Base-by-base conservation (phyloP, 108 stramenopile species). In the Cyclotella atomus region DNA sequence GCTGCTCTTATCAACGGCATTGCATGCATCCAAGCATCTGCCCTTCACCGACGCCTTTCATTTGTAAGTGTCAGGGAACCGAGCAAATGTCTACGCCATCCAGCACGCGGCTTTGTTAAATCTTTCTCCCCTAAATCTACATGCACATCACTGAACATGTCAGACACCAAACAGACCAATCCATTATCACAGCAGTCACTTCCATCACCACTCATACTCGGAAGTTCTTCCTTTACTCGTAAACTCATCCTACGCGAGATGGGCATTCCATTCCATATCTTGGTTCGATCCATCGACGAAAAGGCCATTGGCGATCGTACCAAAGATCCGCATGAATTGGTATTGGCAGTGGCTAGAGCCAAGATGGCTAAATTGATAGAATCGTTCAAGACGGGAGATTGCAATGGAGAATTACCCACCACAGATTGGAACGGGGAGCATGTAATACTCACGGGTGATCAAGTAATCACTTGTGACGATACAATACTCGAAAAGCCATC, bases 281-380 rank as follows among this genome's bases (percentile, higher is more conserved):
- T 90, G 17, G 87, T 88, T 0, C 84, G 90, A 15, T 83, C 89
- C 10, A 95, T 95, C 70, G 93, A 95, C 65, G 93, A 95, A 75
- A 79, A 85, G 68, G 59, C 52, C 12, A 30, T 95, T 30, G 93
- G 93, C 9, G 87, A 92, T 83, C 84, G 91, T 17, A 50, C 16
- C 36, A 24, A 65, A 29, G 76, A 76, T 45, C 16, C 41, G 24
- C 87, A 45, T 0, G 84, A 83, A 29, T 65, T 95, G 57, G 93
- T 92, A 2, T 46, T 86, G 46, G 65, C 36, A 1, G 59, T 95
- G 43, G 93, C 88, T 17, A 76, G 78, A 53, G 93, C 93, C 43
- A 95, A 95, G 72, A 87, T 83, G 83, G 84, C 88, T 54, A 84
- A 83, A 71, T 76, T 94, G 61, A 59, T 90, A 3, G 9, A 68